Evolutionary conservation across 345 rosid genomes (phyloP).

Genomic region (Aethionema arabicum): DNA sequence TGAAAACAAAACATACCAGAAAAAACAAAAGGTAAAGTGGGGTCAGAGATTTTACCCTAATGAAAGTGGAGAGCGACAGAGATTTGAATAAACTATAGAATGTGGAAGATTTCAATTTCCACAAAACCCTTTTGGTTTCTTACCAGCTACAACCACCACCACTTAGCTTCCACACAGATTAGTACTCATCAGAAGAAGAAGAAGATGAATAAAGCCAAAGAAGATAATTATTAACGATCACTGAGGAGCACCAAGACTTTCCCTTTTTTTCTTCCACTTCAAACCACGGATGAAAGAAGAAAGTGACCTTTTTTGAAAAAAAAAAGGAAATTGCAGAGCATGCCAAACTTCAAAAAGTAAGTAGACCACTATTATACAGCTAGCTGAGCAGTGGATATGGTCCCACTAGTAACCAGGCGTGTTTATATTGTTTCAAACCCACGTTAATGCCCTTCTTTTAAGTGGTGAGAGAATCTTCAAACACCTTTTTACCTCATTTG

Average conservation of each 20-base stretch:
- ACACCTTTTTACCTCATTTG: slow-evolving; percentile 27
- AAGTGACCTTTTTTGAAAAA: slow-evolving; percentile 25
- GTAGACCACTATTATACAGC: slow-evolving; percentile 38
- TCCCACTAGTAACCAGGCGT: slow-evolving; percentile 44
- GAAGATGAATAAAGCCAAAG: not conserved
- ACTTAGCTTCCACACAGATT: slow-evolving; percentile 25
- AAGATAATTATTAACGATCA: slow-evolving; percentile 22
- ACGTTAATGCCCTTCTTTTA: slow-evolving; percentile 25
- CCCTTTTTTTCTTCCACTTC: slow-evolving; percentile 33
- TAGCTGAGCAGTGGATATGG: slow-evolving; percentile 29
- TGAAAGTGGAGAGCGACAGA: not conserved
- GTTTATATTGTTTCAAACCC: slow-evolving; percentile 38
- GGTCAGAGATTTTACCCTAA: slow-evolving; percentile 23
- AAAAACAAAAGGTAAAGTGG: slow-evolving; percentile 25
- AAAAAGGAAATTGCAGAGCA: slow-evolving; percentile 19
- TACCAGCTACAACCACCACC: slow-evolving; percentile 33
- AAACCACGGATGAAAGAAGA: slow-evolving; percentile 21
- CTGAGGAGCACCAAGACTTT: slow-evolving; percentile 31
- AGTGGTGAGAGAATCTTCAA: slow-evolving; percentile 27
- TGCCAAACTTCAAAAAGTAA: slow-evolving; percentile 37
- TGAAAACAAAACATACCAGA: slow-evolving; percentile 1
- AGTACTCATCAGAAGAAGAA: not conserved
- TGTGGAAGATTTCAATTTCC: slow-evolving; percentile 20
- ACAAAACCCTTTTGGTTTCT: not conserved
- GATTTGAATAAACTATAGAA: too few relatives aligned